A percentile compares a stretch with the other conserved stretches of the same genome.
Evolutionary conservation across 2,329 filamentous ascomycete genomes (phyloP).

Genomic region (Pseudogymnoascus sp.): DNA sequence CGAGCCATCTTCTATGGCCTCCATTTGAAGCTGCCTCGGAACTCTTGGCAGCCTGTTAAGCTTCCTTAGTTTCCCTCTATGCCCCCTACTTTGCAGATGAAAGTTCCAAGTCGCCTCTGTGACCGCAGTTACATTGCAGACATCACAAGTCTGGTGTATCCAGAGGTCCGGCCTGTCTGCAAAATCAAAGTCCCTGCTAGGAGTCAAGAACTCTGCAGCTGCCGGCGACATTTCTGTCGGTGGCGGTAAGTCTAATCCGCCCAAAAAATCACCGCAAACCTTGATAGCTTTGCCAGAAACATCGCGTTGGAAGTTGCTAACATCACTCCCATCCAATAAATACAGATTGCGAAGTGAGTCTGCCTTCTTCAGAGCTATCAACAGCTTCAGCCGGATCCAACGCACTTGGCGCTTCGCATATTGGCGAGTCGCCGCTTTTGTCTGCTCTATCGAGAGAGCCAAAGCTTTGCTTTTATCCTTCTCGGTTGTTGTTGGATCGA

Average conservation of each 20-base stretch:
- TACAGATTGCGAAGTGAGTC: conserved; percentile 54
- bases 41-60: neutral
- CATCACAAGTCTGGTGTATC: conserved; percentile 54
- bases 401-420: conserved; percentile 78
- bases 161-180: conserved; percentile 36
- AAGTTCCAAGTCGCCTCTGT: conserved; percentile 44
- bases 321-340: conserved; percentile 71
- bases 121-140: conserved; percentile 58
- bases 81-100: conserved; percentile 38
- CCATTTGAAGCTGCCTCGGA: neutral
- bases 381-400: conserved; percentile 80
- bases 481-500: conserved; percentile 22
- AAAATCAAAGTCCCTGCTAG: conserved; percentile 43
- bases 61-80: conserved; percentile 27
- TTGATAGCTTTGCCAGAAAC: conserved; percentile 58
- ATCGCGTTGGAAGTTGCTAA: conserved; percentile 49
- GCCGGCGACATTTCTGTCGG: conserved; percentile 49
- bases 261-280: conserved; percentile 57
- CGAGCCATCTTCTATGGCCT: neutral
- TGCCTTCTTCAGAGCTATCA: conserved; percentile 54
- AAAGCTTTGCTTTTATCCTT: conserved; percentile 44
- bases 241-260: conserved; percentile 33
- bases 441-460: conserved; percentile 57
- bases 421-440: conserved; percentile 74
- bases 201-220: conserved; percentile 48